phyloP scores from a whole-genome alignment of 2,329 filamentous ascomycete genomes.

The Thermothelomyces thermophilus region DNA sequence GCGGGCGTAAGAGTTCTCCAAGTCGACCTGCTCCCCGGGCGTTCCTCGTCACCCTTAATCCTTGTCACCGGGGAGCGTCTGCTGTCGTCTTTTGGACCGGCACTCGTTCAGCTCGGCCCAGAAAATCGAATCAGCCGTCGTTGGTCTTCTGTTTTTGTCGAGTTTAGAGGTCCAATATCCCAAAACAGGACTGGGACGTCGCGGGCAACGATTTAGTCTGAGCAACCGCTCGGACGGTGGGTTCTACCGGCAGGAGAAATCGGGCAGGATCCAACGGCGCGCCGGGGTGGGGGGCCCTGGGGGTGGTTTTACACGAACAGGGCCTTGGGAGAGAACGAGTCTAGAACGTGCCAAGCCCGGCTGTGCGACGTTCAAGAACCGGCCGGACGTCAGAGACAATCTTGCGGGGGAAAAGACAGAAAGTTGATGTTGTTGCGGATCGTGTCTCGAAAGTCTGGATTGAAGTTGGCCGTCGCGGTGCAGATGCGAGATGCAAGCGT shows the following conservation, averaged over 20 bases:
- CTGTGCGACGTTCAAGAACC: slow-evolving; percentile 2
- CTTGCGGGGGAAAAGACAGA: slow-evolving; percentile 22
- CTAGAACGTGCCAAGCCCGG: slow-evolving; percentile 23
- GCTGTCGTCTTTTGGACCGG: background rate
- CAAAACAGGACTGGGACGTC: background rate
- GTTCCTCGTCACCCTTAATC: slow-evolving; percentile 8
- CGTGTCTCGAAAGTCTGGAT: slow-evolving; percentile 34
- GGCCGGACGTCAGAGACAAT: slow-evolving; percentile 15
- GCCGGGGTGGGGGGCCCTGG: slow-evolving; percentile 13
- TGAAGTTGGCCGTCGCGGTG: slow-evolving; percentile 15
- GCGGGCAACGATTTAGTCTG: background rate
- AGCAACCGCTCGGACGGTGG: slow-evolving; percentile 12
- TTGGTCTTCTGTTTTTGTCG: background rate
- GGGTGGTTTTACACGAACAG: slow-evolving; percentile 20
- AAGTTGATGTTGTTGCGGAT: slow-evolving; percentile 31
- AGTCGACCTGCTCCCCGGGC: slow-evolving; percentile 11
- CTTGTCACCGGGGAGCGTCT: slow-evolving; percentile 9
- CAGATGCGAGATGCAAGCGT: slow-evolving; percentile 1
- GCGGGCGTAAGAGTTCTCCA: background rate
- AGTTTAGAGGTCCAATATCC: background rate
- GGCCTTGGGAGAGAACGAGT: slow-evolving; percentile 3
- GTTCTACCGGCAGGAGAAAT: slow-evolving; percentile 7
- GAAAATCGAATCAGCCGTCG: background rate
- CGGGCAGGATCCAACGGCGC: slow-evolving; percentile 1
- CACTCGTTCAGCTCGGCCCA: background rate